These are phyloP conservation scores for Suillus americanus DNA, from an alignment of 768 basidiomycete species.

Conservation along the genomic window DNA sequence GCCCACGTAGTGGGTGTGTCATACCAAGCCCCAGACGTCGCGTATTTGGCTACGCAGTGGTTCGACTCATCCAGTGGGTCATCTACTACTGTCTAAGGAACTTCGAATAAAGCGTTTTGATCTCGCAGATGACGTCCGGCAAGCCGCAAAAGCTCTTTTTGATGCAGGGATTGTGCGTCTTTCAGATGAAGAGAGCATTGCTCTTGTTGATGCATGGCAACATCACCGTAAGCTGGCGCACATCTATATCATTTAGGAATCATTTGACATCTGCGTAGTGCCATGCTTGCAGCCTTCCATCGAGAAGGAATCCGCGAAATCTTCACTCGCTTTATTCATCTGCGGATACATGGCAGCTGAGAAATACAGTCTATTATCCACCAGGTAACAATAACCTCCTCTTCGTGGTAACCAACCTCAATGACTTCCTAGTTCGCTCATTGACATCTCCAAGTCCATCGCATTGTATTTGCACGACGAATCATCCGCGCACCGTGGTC, in stretches of 20 bases:
- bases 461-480: slow-evolving; percentile 75
- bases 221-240: slow-evolving; percentile 48
- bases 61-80: slow-evolving; percentile 68
- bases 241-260: background rate
- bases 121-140: slow-evolving; percentile 65
- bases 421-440: slow-evolving; percentile 56
- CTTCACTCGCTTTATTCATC: slow-evolving; percentile 75
- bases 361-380: slow-evolving; percentile 73
- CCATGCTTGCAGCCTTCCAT: slow-evolving; percentile 61
- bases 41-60: slow-evolving; percentile 74
- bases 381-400: slow-evolving; percentile 46
- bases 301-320: slow-evolving; percentile 54
- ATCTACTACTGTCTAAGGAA: background rate
- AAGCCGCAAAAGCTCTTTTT: slow-evolving; percentile 75
- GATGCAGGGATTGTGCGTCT: slow-evolving; percentile 70
- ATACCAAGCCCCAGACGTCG: slow-evolving; percentile 70
- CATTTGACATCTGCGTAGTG: slow-evolving; percentile 39
- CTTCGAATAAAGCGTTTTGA: slow-evolving; percentile 8
- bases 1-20: slow-evolving; percentile 54
- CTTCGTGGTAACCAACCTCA: background rate
- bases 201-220: slow-evolving; percentile 62
- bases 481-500: slow-evolving; percentile 57
- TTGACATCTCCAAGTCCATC: slow-evolving; percentile 84
- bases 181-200: slow-evolving; percentile 63
- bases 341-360: slow-evolving; percentile 83